Conservation (phyloP, 2,329 filamentous ascomycete genomes). For the Cryoendolithus antarcticus region DNA sequence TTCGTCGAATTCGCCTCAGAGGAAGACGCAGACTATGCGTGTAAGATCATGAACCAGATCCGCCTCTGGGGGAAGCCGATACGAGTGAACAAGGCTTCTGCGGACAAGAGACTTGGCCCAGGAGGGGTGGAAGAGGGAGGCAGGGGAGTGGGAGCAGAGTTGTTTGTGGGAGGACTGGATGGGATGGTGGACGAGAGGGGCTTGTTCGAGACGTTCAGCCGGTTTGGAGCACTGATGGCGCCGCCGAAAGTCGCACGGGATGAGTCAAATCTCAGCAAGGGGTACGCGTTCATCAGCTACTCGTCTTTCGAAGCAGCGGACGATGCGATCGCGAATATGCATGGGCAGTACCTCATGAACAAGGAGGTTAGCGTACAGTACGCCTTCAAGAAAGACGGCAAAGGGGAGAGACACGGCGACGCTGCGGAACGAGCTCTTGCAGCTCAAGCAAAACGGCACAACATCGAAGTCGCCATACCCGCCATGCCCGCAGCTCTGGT, state of each 20-base stretch:
- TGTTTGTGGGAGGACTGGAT: constrained; percentile 94
- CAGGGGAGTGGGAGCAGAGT: constrained; percentile 79
- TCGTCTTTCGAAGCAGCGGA: constrained; percentile 89
- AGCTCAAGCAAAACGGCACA: constrained; percentile 84
- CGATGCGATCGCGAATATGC: constrained; percentile 81
- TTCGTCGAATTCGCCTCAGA: constrained; percentile 98
- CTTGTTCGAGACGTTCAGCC: constrained; percentile 86
- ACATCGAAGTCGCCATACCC: constrained; percentile 71
- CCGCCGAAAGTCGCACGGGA: constrained; percentile 88
- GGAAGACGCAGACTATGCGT: constrained; percentile 91
- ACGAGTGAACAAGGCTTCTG: constrained; percentile 85
- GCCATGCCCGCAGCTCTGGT: constrained; percentile 64
- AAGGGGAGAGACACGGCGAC: constrained; percentile 91
- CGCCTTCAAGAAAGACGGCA: constrained; percentile 98
- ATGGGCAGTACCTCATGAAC: constrained; percentile 92
- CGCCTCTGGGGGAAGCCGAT: constrained; percentile 88
- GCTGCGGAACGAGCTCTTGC: constrained; percentile 85
- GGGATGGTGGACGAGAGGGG: constrained; percentile 90
- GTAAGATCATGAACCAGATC: constrained; percentile 92
- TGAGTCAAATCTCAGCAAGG: constrained; percentile 77
- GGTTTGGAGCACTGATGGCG: constrained; percentile 75
- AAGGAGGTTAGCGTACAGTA: constrained; percentile 96
- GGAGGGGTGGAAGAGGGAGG: constrained; percentile 73
- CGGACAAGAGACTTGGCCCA: constrained; percentile 70
- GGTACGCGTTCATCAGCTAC: constrained; percentile 92